Base-by-base conservation (phyloP, 805 yeast genomes). In the Ogataea glucozyma region DNA sequence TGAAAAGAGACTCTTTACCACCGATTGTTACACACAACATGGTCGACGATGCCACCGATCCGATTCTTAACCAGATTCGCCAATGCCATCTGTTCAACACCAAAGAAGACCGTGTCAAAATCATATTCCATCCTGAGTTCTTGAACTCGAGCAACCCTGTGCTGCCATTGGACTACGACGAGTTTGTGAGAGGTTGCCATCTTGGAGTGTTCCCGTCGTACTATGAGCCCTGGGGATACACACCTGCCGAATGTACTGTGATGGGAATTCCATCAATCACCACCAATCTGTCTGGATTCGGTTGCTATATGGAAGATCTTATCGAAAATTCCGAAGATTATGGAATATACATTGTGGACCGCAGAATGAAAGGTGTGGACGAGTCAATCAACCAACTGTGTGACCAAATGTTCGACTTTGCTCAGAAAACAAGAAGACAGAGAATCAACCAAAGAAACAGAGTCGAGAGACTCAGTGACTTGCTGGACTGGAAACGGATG, bases 241-340 rank as follows among this genome's bases (percentile, higher is more conserved):
- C 99, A 2, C 99, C 99, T 3, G 98, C 98, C 7, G 99, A 91
- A 65, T 93, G 99, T 72, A 91, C 99, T 0, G 99, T 93, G 18
- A 91, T 91, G 99, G 99, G 99, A 43, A 95, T 93, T 46, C 99
- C 99, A 13, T 88, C 97, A 6, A 87, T 91, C 58, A 91, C 99
- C 9, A 91, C 99, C 31, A 91, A 91, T 64, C 70, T 91, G 47
- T 88, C 97, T 2, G 99, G 99, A 1, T 91, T 91, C 62, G 99
- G 99, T 38, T 95, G 98, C 53, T 91, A 91, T 70, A 91, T 91
- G 98, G 99, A 91, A 68, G 97, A 91, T 64, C 74, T 91, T 51
- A 91, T 91, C 63, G 97, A 91, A 62, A 87, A 88, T 57, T 85
- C 97, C 14, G 78, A 85, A 47, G 98, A 93, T 67, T 93, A 93